phyloP scores from a whole-genome alignment of 225 moss, liverwort and hornwort genomes.

The Antitrichia curtipendula region DNA sequence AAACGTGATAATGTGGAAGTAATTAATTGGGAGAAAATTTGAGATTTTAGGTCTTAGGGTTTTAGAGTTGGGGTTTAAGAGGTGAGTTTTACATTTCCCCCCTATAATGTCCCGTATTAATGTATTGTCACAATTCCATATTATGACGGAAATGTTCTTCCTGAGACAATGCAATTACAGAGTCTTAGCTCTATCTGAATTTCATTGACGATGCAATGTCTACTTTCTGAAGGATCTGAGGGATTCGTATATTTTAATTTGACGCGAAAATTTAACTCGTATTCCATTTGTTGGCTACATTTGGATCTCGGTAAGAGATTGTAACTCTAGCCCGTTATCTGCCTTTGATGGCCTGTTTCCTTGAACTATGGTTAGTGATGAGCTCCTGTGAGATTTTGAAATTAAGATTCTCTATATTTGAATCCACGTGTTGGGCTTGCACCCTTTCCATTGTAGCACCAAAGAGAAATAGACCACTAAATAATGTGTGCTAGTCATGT shows the following conservation, averaged over 20 bases:
- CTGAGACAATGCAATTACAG: background rate
- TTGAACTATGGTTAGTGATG: background rate
- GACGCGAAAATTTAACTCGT: background rate
- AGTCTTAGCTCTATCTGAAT: background rate
- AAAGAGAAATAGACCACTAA: background rate
- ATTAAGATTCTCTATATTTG: background rate
- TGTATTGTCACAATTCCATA: background rate
- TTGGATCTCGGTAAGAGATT: background rate
- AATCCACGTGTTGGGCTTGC: background rate
- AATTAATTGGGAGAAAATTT: background rate
- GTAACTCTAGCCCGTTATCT: background rate
- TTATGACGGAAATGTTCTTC: background rate
- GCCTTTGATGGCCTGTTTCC: background rate
- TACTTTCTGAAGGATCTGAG: background rate
- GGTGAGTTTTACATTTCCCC: too few species aligned
- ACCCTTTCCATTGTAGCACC: background rate
- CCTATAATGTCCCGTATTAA: background rate
- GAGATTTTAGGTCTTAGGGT: background rate
- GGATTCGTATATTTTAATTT: background rate
- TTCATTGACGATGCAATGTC: background rate
- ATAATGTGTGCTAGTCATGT: background rate
- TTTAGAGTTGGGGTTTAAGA: background rate
- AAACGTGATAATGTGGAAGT: background rate
- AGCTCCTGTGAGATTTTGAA: background rate
- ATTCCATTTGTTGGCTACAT: background rate